Base-by-base conservation (phyloP, 192 early-diverging fungal genomes). In the Oehlia diaphana region DNA sequence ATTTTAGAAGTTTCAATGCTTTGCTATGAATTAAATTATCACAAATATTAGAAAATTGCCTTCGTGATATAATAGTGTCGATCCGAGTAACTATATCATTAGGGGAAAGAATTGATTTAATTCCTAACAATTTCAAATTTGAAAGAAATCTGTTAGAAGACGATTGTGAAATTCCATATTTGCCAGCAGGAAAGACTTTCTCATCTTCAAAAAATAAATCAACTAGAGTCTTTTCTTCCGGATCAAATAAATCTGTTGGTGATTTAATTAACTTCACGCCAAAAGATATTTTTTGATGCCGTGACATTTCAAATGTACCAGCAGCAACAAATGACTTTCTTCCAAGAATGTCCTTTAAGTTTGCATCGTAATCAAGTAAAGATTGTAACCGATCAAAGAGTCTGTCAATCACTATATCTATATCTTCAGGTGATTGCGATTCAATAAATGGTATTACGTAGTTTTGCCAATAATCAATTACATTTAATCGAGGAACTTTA, bases 121-220 rank as follows among this genome's bases (percentile, higher is more conserved):
- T 21, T 19, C 68, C 68, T n/a, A 70, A 39, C 16, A n/a, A 14
- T 70, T n/a, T 70, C 6, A 70, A 44, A n/a, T n/a, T 44, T 3
- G 68, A 21, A 10, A 70, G 16, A 44, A n/a, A 44, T 9, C 19
- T 58, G 4, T 58, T 58, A 21, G 50, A 53, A 53, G 16, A 58
- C 1, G 35, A n/a, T n/a, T 10, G 33, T 16, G 26, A 33, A 16
- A 16, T 7, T 9, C 21, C 19, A 9, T 50, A 53, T 16, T 33
- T 53, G 2, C 28, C 28, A 16, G 26, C 6, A 33, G 71, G 71
- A 53, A 72, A 72, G 2, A 72, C 47, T 16, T 50, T 5, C 0
- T 72, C 71, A 19, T 72, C 28, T 0, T 50, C 71, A 72, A 72
- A 72, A 53, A 72, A 72, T 26, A 72, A 31, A 31, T 53, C 71